A percentile compares a stretch with the other conserved stretches of the same genome.
Conservation (phyloP, 495 filamentous ascomycete species). For the Diplogelasinospora grovesii region DNA sequence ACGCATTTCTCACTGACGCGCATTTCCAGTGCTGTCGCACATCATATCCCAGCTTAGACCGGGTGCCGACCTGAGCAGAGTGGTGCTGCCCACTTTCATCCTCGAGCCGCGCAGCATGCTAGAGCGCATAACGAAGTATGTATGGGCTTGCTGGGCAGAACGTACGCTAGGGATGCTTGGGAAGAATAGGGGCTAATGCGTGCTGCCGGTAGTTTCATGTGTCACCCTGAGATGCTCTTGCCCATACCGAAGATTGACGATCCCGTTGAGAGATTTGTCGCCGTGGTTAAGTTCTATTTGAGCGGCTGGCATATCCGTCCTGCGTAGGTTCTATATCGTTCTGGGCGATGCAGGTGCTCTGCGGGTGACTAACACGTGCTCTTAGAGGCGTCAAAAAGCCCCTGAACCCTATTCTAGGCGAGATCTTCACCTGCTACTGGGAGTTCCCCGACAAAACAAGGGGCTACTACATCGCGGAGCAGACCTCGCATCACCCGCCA, state of each 20-base stretch:
- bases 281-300: constrained; percentile 94
- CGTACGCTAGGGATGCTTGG: background rate
- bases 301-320: constrained; percentile 99
- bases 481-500: constrained; percentile 89
- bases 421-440: constrained; percentile 94
- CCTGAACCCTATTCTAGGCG: constrained; percentile 92
- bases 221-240: constrained; percentile 91
- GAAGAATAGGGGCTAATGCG: constrained; percentile 23
- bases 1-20: constrained; percentile 9
- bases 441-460: constrained; percentile 79
- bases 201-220: constrained; percentile 79
- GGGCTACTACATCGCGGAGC: constrained; percentile 94
- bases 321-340: constrained; percentile 64
- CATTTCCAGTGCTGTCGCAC: constrained; percentile 74
- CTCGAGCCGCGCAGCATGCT: constrained; percentile 96
- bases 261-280: constrained; percentile 82
- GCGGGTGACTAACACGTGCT: constrained; percentile 15
- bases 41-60: constrained; percentile 96
- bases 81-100: constrained; percentile 95
- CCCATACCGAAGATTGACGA: constrained; percentile 84
- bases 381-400: constrained; percentile 94
- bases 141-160: background rate
- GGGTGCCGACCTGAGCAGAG: constrained; percentile 88
- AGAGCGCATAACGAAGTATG: constrained; percentile 95
- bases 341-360: background rate